A percentile compares a stretch with the other conserved stretches of the same genome.
Evolutionary conservation across 352 stramenopile genomes (phyloP).

Genomic region (Globisporangium camurandrum): DNA sequence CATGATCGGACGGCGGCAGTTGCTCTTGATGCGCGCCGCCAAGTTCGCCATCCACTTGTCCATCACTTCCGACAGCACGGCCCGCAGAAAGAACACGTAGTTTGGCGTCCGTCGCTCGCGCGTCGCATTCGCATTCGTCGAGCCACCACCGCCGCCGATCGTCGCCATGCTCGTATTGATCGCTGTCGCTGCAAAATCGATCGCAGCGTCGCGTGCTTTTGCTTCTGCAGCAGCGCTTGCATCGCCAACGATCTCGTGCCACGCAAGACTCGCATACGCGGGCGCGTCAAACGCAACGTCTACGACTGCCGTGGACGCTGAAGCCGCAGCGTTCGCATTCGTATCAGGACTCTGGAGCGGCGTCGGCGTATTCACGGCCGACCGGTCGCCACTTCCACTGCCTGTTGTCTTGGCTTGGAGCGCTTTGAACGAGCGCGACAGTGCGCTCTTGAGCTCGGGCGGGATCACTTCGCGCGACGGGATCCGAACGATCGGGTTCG

Average conservation of each 20-base stretch:
- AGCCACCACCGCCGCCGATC: constrained; percentile 47
- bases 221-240: constrained; percentile 37
- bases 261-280: constrained; percentile 50
- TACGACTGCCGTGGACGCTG: constrained; percentile 7
- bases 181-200: constrained; percentile 60
- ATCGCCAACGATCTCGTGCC: constrained; percentile 65
- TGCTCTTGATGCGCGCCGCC: constrained; percentile 47
- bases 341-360: constrained; percentile 61
- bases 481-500: constrained; percentile 74
- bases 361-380: constrained; percentile 28
- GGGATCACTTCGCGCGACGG: constrained; percentile 64
- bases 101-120: constrained; percentile 70
- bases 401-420: constrained; percentile 38
- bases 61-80: constrained; percentile 79
- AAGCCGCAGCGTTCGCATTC: constrained; percentile 6
- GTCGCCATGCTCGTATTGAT: constrained; percentile 84
- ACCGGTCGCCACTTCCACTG: constrained; percentile 18
- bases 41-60: constrained; percentile 87
- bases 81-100: constrained; percentile 83
- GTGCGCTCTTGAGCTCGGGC: constrained; percentile 59
- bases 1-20: constrained; percentile 71
- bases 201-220: constrained; percentile 54
- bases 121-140: constrained; percentile 70
- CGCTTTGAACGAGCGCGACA: constrained; percentile 69
- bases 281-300: constrained; percentile 40